Percentiles rank a stretch among this genome's conserved stretches.
Evolutionary conservation across 257 asterid species (phyloP).

Genomic region (Scutellaria barbata): DNA sequence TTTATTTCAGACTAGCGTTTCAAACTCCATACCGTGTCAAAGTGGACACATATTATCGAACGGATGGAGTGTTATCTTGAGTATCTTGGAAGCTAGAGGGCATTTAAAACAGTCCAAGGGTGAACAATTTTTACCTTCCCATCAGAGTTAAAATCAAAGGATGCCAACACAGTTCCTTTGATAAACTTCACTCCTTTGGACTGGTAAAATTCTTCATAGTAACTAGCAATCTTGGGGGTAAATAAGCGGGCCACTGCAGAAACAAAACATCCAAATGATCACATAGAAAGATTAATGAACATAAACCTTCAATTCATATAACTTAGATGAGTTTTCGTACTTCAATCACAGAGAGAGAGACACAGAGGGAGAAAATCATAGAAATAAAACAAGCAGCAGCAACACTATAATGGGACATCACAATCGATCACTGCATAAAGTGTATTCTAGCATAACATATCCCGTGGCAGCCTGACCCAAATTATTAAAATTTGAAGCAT

Average conservation of each 20-base stretch:
- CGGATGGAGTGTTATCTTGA: slow-evolving; percentile 8
- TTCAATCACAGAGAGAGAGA: neutral
- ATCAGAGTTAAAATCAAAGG: slow-evolving; percentile 76
- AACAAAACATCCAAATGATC: slow-evolving; percentile 23
- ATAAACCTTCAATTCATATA: slow-evolving; percentile 25
- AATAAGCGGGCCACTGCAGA: slow-evolving; percentile 92
- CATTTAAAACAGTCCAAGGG: slow-evolving; percentile 1
- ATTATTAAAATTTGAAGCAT: neutral
- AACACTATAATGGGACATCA: neutral
- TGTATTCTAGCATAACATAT: neutral
- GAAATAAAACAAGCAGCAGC: slow-evolving; percentile 13
- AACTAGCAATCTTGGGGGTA: slow-evolving; percentile 80
- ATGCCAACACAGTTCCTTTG: slow-evolving; percentile 89
- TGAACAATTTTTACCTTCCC: slow-evolving; percentile 64
- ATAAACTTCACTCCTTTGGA: slow-evolving; percentile 89
- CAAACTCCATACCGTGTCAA: neutral
- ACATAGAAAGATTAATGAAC: slow-evolving; percentile 24
- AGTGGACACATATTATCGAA: slow-evolving; percentile 15
- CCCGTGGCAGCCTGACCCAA: slow-evolving; percentile 17
- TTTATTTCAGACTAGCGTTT: slow-evolving; percentile 8
- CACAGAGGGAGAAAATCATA: slow-evolving; percentile 13
- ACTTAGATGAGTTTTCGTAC: slow-evolving; percentile 4
- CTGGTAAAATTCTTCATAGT: slow-evolving; percentile 89
- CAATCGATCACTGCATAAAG: neutral
- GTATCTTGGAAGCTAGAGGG: slow-evolving; percentile 6